phyloP scores from a whole-genome alignment of 2,329 filamentous ascomycete species.

The Calonectria leucothoes region DNA sequence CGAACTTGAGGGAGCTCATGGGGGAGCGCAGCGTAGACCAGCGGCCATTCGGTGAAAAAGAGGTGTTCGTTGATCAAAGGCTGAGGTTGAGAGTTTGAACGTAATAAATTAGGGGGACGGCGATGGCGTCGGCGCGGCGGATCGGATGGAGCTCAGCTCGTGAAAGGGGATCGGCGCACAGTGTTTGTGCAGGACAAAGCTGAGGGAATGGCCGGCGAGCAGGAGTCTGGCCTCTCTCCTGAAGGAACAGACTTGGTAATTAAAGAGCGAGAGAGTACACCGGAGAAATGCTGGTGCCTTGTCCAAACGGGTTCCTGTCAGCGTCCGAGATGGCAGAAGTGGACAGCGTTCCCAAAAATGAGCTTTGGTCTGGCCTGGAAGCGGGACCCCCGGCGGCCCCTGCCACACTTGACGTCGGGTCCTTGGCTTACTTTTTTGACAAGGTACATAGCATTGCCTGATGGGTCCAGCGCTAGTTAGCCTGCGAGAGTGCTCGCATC shows the following conservation, averaged over 20 bases:
- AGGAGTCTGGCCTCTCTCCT: conserved; percentile 1
- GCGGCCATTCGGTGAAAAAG: conserved; percentile 56
- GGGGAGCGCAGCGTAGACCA: conserved; percentile 62
- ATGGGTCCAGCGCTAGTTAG: conserved; percentile 5
- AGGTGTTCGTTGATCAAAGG: conserved; percentile 14
- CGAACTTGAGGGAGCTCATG: conserved; percentile 95
- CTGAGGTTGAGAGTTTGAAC: conserved; percentile 18
- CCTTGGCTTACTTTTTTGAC: conserved; percentile 17
- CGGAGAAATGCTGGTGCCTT: conserved; percentile 25
- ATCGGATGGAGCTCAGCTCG: conserved; percentile 26
- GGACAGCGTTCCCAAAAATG: conserved; percentile 31
- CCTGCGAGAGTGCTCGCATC: conserved; percentile 6
- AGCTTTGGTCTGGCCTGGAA: conserved; percentile 15
- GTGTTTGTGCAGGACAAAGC: neutral
- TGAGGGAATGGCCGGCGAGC: neutral
- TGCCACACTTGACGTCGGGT: conserved; percentile 10
- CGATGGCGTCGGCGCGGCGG: conserved; percentile 19
- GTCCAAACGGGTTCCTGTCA: conserved; percentile 9
- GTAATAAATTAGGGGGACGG: conserved; percentile 26
- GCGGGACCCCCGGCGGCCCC: conserved; percentile 18
- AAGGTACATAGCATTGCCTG: neutral
- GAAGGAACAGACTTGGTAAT: conserved; percentile 2
- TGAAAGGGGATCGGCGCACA: conserved; percentile 17
- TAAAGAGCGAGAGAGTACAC: conserved; percentile 15
- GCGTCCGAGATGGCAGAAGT: conserved; percentile 25